Conservation (phyloP, 768 basidiomycete species). For the Hygrophorus pudorinus region DNA sequence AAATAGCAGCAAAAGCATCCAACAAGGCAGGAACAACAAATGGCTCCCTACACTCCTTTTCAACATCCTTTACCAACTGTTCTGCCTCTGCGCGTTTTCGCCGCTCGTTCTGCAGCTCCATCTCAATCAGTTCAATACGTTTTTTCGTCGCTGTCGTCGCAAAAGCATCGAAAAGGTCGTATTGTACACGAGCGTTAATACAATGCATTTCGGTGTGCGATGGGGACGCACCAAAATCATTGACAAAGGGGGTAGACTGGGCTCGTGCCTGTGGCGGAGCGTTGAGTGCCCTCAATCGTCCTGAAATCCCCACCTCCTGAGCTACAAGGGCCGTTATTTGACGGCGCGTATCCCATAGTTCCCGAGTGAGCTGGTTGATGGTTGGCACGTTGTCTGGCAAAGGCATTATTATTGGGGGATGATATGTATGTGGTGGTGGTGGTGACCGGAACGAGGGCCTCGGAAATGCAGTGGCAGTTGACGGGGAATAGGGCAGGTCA, state of each 20-base stretch:
- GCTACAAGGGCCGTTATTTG: slow-evolving; percentile 16
- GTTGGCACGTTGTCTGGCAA: neutral
- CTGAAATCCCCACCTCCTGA: slow-evolving; percentile 17
- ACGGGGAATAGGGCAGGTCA: no score
- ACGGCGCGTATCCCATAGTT: slow-evolving; percentile 19
- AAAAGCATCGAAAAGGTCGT: neutral
- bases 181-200: neutral
- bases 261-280: slow-evolving; percentile 5
- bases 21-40: slow-evolving; percentile 50
- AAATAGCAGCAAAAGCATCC: slow-evolving; percentile 30
- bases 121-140: slow-evolving; percentile 21
- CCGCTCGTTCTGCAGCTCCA: slow-evolving; percentile 27
- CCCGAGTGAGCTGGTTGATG: slow-evolving; percentile 12
- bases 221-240: slow-evolving; percentile 1
- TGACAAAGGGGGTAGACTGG: no score
- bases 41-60: slow-evolving; percentile 38
- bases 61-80: slow-evolving; percentile 32
- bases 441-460: neutral
- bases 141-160: slow-evolving; percentile 15
- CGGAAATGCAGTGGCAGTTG: neutral
- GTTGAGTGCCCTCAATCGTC: slow-evolving; percentile 16
- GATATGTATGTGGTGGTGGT: neutral
- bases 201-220: no score
- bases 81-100: slow-evolving; percentile 32
- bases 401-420: neutral